Base-by-base conservation (phyloP, 352 stramenopile genomes). In the Phytophthora crassamura region DNA sequence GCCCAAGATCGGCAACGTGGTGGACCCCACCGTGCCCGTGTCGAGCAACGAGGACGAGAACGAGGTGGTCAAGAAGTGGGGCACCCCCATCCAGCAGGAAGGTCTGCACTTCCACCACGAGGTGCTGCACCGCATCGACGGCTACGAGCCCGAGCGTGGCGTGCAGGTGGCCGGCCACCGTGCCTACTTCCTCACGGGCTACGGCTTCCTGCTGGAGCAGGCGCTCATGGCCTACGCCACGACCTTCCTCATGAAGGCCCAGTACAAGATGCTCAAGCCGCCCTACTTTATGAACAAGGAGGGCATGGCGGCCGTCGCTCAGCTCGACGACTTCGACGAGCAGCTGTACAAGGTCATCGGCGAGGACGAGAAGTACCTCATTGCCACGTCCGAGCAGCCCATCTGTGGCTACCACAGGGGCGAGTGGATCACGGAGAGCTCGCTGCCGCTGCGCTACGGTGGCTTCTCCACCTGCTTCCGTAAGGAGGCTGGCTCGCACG, bases 261-360 rank as follows among this genome's bases (percentile, higher is more conserved):
- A 97, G 51, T 99, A 99, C 84, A 98, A 98, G 67, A 94, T 99
- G 59, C 74, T 99, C 28, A 98, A 99, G 88, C 98, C 98, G 25
- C 98, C 98, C 45, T 99, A 97, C 82, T 99, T 99, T 68, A 99
- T 99, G 97, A 99, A 99, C 78, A 99, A 99, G 90, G 97, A 99
- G 16, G 75, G 94, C 30, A 99, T 99, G 98, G 89, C 94, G 46
- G 90, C 89, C 14, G 98, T 99, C 45, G 98, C 98, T 28, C 97
- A 99, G 78, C 88, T 99, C 38, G 97, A 99, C 59, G 97, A 99
- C 71, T 99, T 99, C 78, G 98, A 99, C 77, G 98, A 99, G 78
- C 96, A 99, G 74, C 81, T 99, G 8, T 99, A 99, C 90, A 99
- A 99, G 82, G 98, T 99, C 55, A 80, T 91, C 15, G 90, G 90